Base-by-base conservation (phyloP, 768 basidiomycete genomes). In the Lyophyllum shimeji region DNA sequence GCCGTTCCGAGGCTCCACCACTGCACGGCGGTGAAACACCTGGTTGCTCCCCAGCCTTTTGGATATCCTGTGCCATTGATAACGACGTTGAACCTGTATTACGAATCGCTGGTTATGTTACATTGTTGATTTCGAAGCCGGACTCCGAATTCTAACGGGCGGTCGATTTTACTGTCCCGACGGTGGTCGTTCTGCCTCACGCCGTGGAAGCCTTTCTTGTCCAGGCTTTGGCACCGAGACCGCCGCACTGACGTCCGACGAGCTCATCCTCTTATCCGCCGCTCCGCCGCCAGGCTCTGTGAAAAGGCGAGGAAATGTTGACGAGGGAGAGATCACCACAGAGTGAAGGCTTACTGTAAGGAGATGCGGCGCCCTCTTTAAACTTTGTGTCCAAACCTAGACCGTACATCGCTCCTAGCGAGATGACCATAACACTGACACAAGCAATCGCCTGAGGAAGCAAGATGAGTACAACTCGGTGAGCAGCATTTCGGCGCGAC, bases 191-290 rank as follows among this genome's bases (percentile, higher is more conserved):
- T 27, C 46, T 9, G 48, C 11, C 3, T 60, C 46, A 27, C 44
- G 23, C 18, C 52, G 61, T 25, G 60, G 60, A 2, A 69, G 40
- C 44, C 67, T 62, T 47, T 68, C 65, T 39, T 67, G 66, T 17
- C 67, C 67, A 7, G 70, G 71, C 53, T 68, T 72, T 0, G 71
- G 72, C 12, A 73, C 54, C 1, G 74, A 74, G 6, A 75, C 74
- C 3, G 69, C 72, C 7, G 71, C 73, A 54, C 66, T 67, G 13
- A 77, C 71, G 58, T 77, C 74, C 1, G 69, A 65, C 1, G 74
- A 74, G 46, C 61, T 72, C 75, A 77, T 77, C 5, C 66, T 68
- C 55, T 63, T 64, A 58, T 74, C 73, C 0, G 69, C 7, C 61
- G 64, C 1, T 65, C 65, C 11, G 37, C 54, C 7, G 23, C 64